phyloP scores from a whole-genome alignment of 306 rosid species.

The Inga oerstediana region DNA sequence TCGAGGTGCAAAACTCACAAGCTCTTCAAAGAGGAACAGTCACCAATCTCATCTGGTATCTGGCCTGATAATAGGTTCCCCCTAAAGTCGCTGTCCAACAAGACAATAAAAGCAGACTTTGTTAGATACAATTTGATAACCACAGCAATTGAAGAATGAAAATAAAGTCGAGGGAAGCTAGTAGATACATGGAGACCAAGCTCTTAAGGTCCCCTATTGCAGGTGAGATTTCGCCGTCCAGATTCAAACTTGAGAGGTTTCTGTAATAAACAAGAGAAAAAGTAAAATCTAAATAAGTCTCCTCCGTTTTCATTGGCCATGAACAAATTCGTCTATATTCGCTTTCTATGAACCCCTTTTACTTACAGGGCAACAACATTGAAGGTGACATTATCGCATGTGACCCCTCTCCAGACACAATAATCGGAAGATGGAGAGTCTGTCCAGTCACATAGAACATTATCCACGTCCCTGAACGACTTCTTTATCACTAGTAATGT shows the following conservation, averaged over 20 bases:
- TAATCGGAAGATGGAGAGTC: conserved; percentile 81
- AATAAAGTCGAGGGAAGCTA: not conserved
- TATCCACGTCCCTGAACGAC: conserved; percentile 87
- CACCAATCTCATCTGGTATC: conserved; percentile 99
- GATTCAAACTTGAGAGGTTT: conserved; percentile 84
- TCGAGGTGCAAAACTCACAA: conserved; percentile 52
- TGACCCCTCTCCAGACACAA: conserved; percentile 91
- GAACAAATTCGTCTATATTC: not conserved
- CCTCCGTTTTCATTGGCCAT: not conserved
- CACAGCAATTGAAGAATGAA: not conserved
- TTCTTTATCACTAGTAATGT: conserved; percentile 88
- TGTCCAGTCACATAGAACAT: conserved; percentile 89
- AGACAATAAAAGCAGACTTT: not conserved
- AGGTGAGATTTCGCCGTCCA: conserved; percentile 93
- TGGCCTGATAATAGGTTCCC: conserved; percentile 88
- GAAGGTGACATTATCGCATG: conserved; percentile 87
- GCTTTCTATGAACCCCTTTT: conserved; percentile 5
- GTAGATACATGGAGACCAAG: conserved; percentile 66
- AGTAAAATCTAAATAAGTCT: conserved; percentile 13
- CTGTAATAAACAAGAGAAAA: conserved; percentile 41
- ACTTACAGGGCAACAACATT: conserved; percentile 89
- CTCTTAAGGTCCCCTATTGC: conserved; percentile 76
- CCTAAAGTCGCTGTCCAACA: conserved; percentile 71
- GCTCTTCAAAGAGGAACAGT: conserved; percentile 67
- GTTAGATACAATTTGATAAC: not conserved